Percentiles rank a stretch among this genome's conserved stretches.
Conservation (phyloP, 1,284 basidiomycete genomes). For the Naganishia cerealis region DNA sequence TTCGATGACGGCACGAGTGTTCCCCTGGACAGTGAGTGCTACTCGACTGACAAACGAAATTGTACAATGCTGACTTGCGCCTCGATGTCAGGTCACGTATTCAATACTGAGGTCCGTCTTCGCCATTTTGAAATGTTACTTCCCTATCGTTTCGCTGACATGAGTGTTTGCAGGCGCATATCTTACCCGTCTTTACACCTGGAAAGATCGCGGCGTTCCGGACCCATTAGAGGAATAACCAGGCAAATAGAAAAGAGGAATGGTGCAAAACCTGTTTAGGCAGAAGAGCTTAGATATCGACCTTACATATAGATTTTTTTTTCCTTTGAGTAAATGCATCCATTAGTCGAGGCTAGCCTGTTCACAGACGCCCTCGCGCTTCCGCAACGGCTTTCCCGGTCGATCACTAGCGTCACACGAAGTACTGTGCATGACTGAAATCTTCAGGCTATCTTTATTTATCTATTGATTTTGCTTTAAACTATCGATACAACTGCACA, state of each 20-base stretch:
- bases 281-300: not conserved
- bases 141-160: not conserved
- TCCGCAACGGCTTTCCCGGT: too few relatives aligned
- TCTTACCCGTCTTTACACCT: slow-evolving; percentile 53
- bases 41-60: not conserved
- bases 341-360: not conserved
- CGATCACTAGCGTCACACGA: not conserved
- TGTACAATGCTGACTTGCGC: not conserved
- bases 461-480: slow-evolving; percentile 9
- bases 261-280: too few relatives aligned
- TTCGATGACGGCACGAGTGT: slow-evolving; percentile 74
- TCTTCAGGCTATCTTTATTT: not conserved
- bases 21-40: slow-evolving; percentile 68
- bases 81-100: slow-evolving; percentile 69
- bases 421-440: not conserved
- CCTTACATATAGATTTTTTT: not conserved
- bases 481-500: slow-evolving; percentile 18
- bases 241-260: not conserved
- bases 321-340: not conserved
- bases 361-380: too few relatives aligned
- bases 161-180: slow-evolving; percentile 43
- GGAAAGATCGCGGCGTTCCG: slow-evolving; percentile 23
- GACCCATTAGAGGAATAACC: not conserved
- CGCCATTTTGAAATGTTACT: slow-evolving; percentile 5
- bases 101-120: slow-evolving; percentile 79